Base-by-base conservation (phyloP, 768 basidiomycete genomes). In the Naganishia randhawae region DNA sequence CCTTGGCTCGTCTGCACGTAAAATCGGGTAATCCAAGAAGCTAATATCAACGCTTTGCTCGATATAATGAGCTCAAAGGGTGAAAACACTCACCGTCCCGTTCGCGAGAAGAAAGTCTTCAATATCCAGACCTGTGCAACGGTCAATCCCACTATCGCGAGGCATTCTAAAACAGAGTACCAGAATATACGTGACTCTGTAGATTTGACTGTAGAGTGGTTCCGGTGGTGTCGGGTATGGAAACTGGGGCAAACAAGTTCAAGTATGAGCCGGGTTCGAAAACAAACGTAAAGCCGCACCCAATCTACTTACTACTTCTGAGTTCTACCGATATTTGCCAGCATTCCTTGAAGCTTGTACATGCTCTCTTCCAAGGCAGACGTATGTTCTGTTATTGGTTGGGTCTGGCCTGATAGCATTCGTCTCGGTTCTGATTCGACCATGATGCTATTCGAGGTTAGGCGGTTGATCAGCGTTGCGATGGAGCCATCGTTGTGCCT, bases 51-150 rank as follows among this genome's bases (percentile, higher is more conserved):
- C 11, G 7, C 2, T 27, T 1, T 10, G 57, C n/a, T n/a, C n/a
- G n/a, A n/a, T 55, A 19, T 9, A 42, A n/a, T 4, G 16, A 57
- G 8, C 35, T 6, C 16, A 2, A 19, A 53, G 7, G 19, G n/a
- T 9, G 19, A 11, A 31, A 25, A 17, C 48, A 63, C 71, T 75
- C 87, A 84, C 79, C 91, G 85, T 39, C 91, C 91, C 9, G 92
- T 92, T 79, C 88, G 86, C n/a, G 90, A 92, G 82, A 97, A 97
- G 87, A 95, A 97, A 22, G 91, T 94, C 81, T 94, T 92, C 27
- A 97, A 85, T 51, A 94, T 83, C 77, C 92, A 95, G 14, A 95
- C 90, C 81, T 97, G 93, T 68, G 89, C 80, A 5, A 88, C 81
- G 19, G 93, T 91, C 90, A 95, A 95, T 48, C 85, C 87, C 68